Conservation (phyloP, 768 basidiomycete genomes). For the Leucosporidium creatinivorum region DNA sequence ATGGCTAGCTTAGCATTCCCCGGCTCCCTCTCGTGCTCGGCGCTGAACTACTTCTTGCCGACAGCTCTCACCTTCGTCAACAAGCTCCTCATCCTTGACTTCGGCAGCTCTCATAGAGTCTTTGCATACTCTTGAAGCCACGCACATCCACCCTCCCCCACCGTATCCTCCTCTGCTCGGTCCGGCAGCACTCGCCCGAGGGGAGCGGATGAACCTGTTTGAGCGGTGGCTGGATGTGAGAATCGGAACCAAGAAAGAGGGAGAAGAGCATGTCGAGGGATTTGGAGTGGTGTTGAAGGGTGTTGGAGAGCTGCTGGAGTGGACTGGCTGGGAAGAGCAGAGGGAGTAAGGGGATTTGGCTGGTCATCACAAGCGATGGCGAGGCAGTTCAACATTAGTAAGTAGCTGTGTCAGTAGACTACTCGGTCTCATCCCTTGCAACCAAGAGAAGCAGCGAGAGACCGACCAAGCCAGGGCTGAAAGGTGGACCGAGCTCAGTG, state of each 20-base stretch:
- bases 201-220: slow-evolving; percentile 27
- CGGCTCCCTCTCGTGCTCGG: neutral
- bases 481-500: too few species aligned
- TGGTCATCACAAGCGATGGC: too few species aligned
- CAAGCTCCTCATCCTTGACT: too few species aligned
- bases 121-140: too few species aligned
- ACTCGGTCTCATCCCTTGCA: too few species aligned
- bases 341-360: too few species aligned
- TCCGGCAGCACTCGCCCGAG: neutral
- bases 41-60: neutral
- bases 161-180: slow-evolving; percentile 15
- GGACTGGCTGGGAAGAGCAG: neutral
- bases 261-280: neutral
- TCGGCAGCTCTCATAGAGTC: too few species aligned
- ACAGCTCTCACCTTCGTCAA: too few species aligned
- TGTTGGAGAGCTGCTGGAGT: neutral
- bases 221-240: slow-evolving; percentile 15
- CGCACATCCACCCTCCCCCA: slow-evolving; percentile 6
- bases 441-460: too few species aligned
- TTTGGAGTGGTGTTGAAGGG: neutral
- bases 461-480: too few species aligned
- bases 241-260: neutral
- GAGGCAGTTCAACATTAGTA: too few species aligned
- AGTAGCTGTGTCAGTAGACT: too few species aligned
- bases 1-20: slow-evolving; percentile 12